These are phyloP conservation scores for Taphrina deformans DNA, from an alignment of 1,139 yeast species.

Conservation along the genomic window DNA sequence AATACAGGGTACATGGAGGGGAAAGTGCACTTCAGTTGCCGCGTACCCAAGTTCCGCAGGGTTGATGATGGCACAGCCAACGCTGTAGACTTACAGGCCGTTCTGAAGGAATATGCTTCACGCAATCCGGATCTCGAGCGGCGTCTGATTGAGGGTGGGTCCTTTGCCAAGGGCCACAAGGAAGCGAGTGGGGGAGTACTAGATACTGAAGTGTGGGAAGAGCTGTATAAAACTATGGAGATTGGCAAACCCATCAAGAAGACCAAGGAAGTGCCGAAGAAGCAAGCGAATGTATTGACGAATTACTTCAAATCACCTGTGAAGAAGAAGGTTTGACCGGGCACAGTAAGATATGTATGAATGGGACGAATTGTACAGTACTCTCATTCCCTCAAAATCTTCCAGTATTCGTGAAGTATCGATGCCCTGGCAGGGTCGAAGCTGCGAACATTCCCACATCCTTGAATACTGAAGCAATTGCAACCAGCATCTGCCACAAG, in stretches of 20 bases:
- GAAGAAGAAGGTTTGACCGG: conserved; percentile 17
- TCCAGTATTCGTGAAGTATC: background rate
- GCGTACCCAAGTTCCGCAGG: conserved; percentile 15
- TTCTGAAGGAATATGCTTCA: conserved; percentile 29
- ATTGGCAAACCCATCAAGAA: conserved; percentile 26
- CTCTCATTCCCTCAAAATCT: no score
- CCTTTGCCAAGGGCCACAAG: conserved; percentile 29
- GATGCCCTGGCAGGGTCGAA: no score
- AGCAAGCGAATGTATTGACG: conserved; percentile 23
- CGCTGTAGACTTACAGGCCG: conserved; percentile 21
- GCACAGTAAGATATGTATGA: background rate
- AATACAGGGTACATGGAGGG: conserved; percentile 31
- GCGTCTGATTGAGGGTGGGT: conserved; percentile 6
- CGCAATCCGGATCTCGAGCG: conserved; percentile 13
- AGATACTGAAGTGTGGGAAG: conserved; percentile 17
- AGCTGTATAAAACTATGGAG: conserved; percentile 19
- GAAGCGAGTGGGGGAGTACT: conserved; percentile 32
- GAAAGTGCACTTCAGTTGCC: conserved; percentile 28
- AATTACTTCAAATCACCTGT: conserved; percentile 19
- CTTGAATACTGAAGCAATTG: background rate
- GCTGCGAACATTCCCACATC: no score
- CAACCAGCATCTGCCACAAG: background rate
- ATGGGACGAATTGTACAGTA: background rate
- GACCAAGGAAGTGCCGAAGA: conserved; percentile 9
- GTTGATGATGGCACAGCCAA: conserved; percentile 27